Conservation (phyloP, 1,284 basidiomycete genomes). For the Melampsora occidentalis region DNA sequence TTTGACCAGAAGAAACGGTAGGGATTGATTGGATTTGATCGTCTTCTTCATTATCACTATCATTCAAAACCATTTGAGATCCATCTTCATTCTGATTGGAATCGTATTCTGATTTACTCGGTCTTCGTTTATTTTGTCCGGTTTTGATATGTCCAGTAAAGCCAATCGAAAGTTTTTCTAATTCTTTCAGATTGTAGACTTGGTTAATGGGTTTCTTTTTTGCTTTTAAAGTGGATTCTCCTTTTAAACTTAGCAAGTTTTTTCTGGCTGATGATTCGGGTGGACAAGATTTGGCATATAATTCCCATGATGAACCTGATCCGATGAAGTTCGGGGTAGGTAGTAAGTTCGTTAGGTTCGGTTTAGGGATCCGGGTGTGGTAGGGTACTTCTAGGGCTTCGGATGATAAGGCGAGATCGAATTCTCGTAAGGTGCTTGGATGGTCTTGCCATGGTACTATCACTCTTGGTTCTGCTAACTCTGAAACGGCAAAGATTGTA, state of each 20-base stretch:
- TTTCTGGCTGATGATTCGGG: slow-evolving; percentile 38
- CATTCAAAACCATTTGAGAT: no score
- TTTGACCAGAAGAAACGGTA: slow-evolving; percentile 7
- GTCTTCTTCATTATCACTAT: no score
- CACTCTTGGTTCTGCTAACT: slow-evolving; percentile 41
- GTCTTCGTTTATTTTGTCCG: slow-evolving; percentile 28
- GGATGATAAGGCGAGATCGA: slow-evolving; percentile 5
- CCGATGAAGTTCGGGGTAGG: slow-evolving; percentile 28
- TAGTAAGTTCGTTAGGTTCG: slow-evolving; percentile 24
- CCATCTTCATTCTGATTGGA: not conserved
- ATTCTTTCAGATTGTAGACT: not conserved
- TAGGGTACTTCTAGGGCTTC: not conserved
- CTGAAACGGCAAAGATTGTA: slow-evolving; percentile 37
- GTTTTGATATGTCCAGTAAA: slow-evolving; percentile 23
- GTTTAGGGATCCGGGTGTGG: not conserved
- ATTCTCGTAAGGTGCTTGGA: slow-evolving; percentile 32
- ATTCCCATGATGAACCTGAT: slow-evolving; percentile 37
- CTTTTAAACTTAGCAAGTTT: slow-evolving; percentile 31
- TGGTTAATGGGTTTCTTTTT: slow-evolving; percentile 6
- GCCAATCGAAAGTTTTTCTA: not conserved
- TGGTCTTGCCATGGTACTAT: slow-evolving; percentile 45
- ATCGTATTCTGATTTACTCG: not conserved
- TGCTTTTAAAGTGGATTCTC: slow-evolving; percentile 28
- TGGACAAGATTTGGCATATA: slow-evolving; percentile 38
- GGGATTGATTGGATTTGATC: not conserved